A percentile compares a stretch with the other conserved stretches of the same genome.
Conservation (phyloP, 208 protist genomes). For the Lotmaria passim region DNA sequence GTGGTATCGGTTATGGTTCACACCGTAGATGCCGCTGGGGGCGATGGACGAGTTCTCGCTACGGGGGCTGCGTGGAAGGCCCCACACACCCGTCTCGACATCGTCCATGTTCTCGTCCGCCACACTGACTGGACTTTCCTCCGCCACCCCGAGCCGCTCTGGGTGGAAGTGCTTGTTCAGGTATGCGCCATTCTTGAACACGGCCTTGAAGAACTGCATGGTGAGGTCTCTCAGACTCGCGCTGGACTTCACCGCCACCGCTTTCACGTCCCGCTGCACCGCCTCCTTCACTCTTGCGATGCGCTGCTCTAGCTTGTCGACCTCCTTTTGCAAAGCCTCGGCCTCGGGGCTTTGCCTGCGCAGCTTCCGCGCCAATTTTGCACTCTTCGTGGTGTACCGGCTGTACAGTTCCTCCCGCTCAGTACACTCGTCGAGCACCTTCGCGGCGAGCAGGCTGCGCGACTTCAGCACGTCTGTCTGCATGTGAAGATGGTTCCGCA, state of each 20-base stretch:
- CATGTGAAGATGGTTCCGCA: slow-evolving; percentile 15
- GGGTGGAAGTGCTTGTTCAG: slow-evolving; percentile 1
- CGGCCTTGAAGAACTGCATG: slow-evolving; percentile 18
- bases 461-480: slow-evolving; percentile 15
- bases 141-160: not conserved
- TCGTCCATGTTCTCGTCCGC: not conserved
- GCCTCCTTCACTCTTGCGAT: not conserved
- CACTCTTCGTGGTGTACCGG: not conserved
- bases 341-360: slow-evolving; percentile 12
- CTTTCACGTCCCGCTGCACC: slow-evolving; percentile 4
- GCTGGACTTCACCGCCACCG: slow-evolving; percentile 10
- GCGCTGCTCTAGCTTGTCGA: slow-evolving; percentile 3
- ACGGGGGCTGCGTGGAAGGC: not conserved
- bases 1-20: slow-evolving; percentile 9
- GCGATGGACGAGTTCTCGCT: slow-evolving; percentile 20
- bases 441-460: slow-evolving; percentile 3
- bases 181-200: slow-evolving; percentile 14
- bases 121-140: not conserved
- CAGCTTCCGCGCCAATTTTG: not conserved
- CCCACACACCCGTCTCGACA: slow-evolving; percentile 1
- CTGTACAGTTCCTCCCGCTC: slow-evolving; percentile 10
- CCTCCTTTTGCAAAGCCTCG: slow-evolving; percentile 15
- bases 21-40: slow-evolving; percentile 14
- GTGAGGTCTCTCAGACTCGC: not conserved
- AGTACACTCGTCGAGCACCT: slow-evolving; percentile 7